phyloP scores from a whole-genome alignment of 2,329 filamentous ascomycete species.

The Colletotrichum godetiae region DNA sequence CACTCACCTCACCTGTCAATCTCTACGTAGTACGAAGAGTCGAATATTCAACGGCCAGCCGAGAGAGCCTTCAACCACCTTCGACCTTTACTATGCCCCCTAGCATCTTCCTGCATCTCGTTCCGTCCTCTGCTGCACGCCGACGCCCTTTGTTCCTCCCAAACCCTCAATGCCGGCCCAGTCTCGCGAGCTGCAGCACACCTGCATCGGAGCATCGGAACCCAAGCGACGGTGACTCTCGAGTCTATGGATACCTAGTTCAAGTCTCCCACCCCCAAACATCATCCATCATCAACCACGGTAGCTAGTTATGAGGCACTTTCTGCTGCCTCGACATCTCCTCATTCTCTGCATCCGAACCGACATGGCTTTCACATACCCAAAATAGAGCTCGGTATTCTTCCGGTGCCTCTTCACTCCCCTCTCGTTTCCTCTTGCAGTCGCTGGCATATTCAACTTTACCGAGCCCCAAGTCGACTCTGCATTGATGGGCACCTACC shows the following conservation, averaged over 20 bases:
- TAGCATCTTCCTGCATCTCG: slow-evolving; percentile 20
- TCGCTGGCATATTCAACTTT: not conserved
- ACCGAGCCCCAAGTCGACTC: not conserved
- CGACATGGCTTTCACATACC: not conserved
- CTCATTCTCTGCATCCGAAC: not conserved
- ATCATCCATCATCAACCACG: not conserved
- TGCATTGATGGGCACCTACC: not conserved
- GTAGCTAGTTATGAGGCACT: not conserved
- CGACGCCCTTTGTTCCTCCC: slow-evolving; percentile 2
- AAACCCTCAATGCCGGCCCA: slow-evolving; percentile 10
- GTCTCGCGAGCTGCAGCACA: slow-evolving; percentile 17
- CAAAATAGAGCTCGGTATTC: slow-evolving; percentile 16
- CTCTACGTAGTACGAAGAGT: not conserved
- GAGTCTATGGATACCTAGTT: too few relatives aligned
- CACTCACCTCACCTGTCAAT: slow-evolving; percentile 15
- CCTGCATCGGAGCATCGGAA: slow-evolving; percentile 16
- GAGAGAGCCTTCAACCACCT: slow-evolving; percentile 1
- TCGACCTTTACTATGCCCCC: slow-evolving; percentile 1
- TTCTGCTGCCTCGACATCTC: not conserved
- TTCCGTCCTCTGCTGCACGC: slow-evolving; percentile 18
- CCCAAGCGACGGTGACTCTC: not conserved
- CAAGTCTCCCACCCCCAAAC: not conserved
- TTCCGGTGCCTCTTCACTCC: slow-evolving; percentile 3
- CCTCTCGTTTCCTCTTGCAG: not conserved
- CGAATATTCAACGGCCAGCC: not conserved